Percentiles rank a stretch among this genome's conserved stretches.
phyloP scores from a whole-genome alignment of 257 asterid species.

The Pogostemon cablin region DNA sequence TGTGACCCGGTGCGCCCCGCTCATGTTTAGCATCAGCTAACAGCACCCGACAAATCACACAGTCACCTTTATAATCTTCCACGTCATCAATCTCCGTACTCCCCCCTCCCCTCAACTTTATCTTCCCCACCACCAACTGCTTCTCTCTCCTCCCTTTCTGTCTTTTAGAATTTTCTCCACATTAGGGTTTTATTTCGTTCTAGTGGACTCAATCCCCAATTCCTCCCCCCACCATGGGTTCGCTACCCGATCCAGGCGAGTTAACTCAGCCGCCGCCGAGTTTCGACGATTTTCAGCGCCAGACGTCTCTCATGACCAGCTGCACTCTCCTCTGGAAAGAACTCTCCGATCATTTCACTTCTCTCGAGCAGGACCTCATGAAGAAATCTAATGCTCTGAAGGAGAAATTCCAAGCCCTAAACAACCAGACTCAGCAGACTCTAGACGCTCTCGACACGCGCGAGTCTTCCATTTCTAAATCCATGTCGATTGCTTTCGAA shows the following conservation, averaged over 20 bases:
- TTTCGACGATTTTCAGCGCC: slow-evolving; percentile 96
- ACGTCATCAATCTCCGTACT: slow-evolving; percentile 49
- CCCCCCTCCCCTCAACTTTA: slow-evolving; percentile 45
- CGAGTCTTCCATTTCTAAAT: slow-evolving; percentile 64
- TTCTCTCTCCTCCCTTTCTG: slow-evolving; percentile 31
- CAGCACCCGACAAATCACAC: slow-evolving; percentile 51
- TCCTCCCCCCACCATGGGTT: slow-evolving; percentile 57
- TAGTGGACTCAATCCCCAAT: slow-evolving; percentile 28
- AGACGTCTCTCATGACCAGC: slow-evolving; percentile 95
- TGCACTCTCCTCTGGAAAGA: slow-evolving; percentile 99
- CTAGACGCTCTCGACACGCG: slow-evolving; percentile 67
- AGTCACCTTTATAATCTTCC: slow-evolving; percentile 41
- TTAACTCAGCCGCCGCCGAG: slow-evolving; percentile 64
- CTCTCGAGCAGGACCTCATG: slow-evolving; percentile 81
- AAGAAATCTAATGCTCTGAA: slow-evolving; percentile 67
- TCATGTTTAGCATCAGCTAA: slow-evolving; percentile 43
- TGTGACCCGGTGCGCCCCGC: slow-evolving; percentile 45
- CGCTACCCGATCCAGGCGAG: slow-evolving; percentile 97
- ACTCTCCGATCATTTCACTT: slow-evolving; percentile 90
- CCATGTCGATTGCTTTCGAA: slow-evolving; percentile 59
- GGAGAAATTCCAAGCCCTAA: slow-evolving; percentile 54
- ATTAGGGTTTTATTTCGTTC: slow-evolving; percentile 49
- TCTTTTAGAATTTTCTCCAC: slow-evolving; percentile 36
- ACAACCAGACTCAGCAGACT: slow-evolving; percentile 57
- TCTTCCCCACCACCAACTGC: slow-evolving; percentile 46